phyloP scores from a whole-genome alignment of 345 rosid species.

The Bruguiera parviflora region DNA sequence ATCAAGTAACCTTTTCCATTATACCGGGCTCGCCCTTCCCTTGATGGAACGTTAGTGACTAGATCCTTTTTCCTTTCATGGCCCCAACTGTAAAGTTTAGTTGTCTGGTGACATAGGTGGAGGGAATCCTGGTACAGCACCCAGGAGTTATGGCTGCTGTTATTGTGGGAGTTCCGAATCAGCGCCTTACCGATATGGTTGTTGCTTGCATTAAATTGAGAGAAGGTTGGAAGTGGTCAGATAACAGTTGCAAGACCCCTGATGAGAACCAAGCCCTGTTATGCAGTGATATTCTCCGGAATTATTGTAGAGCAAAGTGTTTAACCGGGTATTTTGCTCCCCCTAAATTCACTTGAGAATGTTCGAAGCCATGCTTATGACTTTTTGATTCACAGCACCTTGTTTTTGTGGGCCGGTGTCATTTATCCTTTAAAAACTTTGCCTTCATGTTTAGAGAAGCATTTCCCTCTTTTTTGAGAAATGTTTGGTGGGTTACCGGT shows the following conservation, averaged over 20 bases:
- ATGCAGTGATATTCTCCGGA: conserved; percentile 48
- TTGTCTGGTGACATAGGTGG: conserved; percentile 44
- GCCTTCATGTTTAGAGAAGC: not conserved
- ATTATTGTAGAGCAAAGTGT: conserved; percentile 44
- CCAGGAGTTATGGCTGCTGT: conserved; percentile 54
- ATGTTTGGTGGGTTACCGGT: not conserved
- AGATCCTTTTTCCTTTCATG: not conserved
- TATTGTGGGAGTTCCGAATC: conserved; percentile 58
- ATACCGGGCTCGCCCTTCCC: too few species aligned
- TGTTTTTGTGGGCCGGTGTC: too few species aligned
- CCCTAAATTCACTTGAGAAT: not conserved
- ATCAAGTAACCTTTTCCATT: too few species aligned
- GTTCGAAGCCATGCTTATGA: not conserved
- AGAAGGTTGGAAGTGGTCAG: conserved; percentile 63
- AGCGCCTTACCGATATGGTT: conserved; percentile 65
- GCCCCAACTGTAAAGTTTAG: not conserved
- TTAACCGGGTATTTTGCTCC: conserved; percentile 49
- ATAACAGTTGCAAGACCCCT: conserved; percentile 16
- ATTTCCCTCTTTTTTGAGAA: not conserved
- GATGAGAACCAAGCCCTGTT: conserved; percentile 23
- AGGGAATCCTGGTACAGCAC: conserved; percentile 51
- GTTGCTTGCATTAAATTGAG: conserved; percentile 60
- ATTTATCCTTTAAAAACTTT: not conserved
- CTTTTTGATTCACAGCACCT: not conserved
- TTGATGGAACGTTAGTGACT: not conserved